Evolutionary conservation across 306 rosid genomes (phyloP), one percentile per base, ranked within the genome.

Genomic region (Dalbergia cochinchinensis): DNA sequence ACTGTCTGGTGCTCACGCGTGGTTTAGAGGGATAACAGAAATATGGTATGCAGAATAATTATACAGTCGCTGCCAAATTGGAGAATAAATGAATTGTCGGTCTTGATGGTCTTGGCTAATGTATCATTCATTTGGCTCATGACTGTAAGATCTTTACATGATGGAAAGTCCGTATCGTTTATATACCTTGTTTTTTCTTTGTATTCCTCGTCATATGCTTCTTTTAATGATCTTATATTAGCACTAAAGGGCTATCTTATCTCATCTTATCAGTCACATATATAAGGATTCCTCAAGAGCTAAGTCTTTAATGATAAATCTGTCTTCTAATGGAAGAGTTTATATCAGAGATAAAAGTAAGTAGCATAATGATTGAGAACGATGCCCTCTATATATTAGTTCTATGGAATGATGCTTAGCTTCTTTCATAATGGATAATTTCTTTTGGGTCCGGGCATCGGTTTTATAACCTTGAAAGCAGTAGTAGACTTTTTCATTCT

Each of bases 51-150:
- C 12, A 10, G 20, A 55, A 47, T 22, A 63, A 35, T 55, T 11
- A 63, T 12, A 50, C 47, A 7, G 51, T 54, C 42, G 74, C 57
- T 65, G 67, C 68, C 34, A 45, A 73, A 44, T 31, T 81, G 66
- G 65, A 61, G 74, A 14, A 44, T 6, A 22, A 2, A 74, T 65
- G 60, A 71, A 68, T 61, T 59, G n/a, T 39, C 48, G 1, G 11
- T 45, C 53, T 26, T 65, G 41, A 37, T 37, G 31, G 31, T 2
- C 31, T 1, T 26, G 16, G 13, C 4, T 48, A 22, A 74, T 76
- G 76, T 65, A 47, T 57, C 47, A 20, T 76, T 70, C 55, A 54
- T 54, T n/a, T 76, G 68, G 62, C 8, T 9, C 35, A 51, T 61
- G 39, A 8, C 33, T 58, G 60, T 57, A 48, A 42, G 64, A 34